These are phyloP conservation scores for Pichia cephalocereana DNA, from an alignment of 805 yeast genomes.

Conservation along the genomic window DNA sequence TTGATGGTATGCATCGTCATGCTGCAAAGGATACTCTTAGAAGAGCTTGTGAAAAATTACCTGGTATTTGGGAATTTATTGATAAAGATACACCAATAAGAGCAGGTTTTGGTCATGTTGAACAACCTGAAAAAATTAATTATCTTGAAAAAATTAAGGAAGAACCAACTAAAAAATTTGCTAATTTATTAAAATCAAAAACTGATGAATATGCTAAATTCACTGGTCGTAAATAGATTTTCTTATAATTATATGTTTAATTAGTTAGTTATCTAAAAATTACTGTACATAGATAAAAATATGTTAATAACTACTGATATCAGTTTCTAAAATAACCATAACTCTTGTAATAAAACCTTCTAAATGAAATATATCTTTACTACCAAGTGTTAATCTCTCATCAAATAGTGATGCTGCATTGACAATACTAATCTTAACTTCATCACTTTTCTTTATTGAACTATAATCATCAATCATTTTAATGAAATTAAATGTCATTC, in stretches of 20 bases:
- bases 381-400: constrained; percentile 78
- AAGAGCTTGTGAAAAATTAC: constrained; percentile 85
- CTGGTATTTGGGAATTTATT: constrained; percentile 85
- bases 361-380: constrained; percentile 84
- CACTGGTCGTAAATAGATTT: constrained; percentile 21
- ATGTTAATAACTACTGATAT: constrained; percentile 1
- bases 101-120: constrained; percentile 56
- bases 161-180: constrained; percentile 58
- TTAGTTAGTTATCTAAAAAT: neutral
- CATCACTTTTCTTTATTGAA: constrained; percentile 11
- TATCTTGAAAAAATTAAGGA: constrained; percentile 43
- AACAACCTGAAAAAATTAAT: constrained; percentile 35
- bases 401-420: constrained; percentile 62
- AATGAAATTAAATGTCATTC: constrained; percentile 32
- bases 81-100: constrained; percentile 55
- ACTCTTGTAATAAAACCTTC: constrained; percentile 89
- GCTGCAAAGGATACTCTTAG: constrained; percentile 86
- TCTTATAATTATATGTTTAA: neutral
- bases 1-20: constrained; percentile 67
- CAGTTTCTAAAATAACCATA: constrained; percentile 64
- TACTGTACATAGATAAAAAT: neutral
- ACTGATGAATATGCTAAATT: constrained; percentile 40
- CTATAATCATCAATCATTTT: constrained; percentile 11
- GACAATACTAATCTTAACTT: constrained; percentile 38
- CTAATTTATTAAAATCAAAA: constrained; percentile 43